These are phyloP conservation scores for Thuidium tamariscinum DNA, from an alignment of 225 moss, liverwort and hornwort genomes.

Conservation along the genomic window DNA sequence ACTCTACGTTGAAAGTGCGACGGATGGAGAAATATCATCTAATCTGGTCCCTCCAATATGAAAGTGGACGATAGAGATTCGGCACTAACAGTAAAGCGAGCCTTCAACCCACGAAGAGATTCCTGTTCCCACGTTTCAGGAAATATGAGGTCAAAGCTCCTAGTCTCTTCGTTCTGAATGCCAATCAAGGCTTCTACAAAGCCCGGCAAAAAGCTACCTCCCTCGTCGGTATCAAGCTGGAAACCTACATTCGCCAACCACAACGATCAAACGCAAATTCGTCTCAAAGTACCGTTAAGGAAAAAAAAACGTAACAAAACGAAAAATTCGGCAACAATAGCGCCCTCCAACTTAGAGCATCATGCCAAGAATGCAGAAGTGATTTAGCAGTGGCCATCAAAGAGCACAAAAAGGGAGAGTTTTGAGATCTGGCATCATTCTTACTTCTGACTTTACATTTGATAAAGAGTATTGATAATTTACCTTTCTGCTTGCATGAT, in stretches of 20 bases:
- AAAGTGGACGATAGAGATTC: not conserved
- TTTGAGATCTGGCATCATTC: not conserved
- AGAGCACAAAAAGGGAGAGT: not conserved
- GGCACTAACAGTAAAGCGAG: constrained; percentile 63
- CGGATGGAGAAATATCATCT: not conserved
- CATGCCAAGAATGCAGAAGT: not conserved
- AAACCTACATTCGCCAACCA: constrained; percentile 46
- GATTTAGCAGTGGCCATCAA: not conserved
- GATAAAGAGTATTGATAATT: not conserved
- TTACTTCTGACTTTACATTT: not conserved
- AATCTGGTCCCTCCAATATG: not conserved
- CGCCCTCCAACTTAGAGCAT: not conserved
- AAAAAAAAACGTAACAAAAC: not conserved
- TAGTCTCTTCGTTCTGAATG: constrained; percentile 53
- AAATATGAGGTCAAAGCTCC: constrained; percentile 73
- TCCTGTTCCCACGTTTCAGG: constrained; percentile 92
- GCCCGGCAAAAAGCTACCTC: constrained; percentile 84
- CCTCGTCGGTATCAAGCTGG: constrained; percentile 93
- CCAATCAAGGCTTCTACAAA: constrained; percentile 77
- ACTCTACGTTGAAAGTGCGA: not conserved
- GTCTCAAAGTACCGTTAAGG: not conserved
- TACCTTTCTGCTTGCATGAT: constrained; percentile 95
- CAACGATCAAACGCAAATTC: not conserved
- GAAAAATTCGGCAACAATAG: not conserved
- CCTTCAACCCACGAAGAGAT: constrained; percentile 68